Evolutionary conservation across 352 stramenopile species (phyloP).

Genomic region (Phytophthora kernoviae): DNA sequence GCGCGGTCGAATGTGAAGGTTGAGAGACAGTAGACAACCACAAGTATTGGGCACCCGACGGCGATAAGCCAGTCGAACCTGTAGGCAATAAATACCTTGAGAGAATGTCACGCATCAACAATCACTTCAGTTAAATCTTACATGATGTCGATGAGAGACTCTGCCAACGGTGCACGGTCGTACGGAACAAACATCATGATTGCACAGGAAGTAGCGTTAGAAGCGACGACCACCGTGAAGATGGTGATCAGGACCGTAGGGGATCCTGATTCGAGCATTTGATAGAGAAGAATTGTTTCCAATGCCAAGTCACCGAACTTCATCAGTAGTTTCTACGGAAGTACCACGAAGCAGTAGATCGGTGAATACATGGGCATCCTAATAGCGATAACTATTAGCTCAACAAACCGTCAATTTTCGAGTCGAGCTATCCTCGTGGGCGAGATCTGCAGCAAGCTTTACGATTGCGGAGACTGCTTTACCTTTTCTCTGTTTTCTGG

Average conservation of each 20-base stretch:
- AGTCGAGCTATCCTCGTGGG: not conserved
- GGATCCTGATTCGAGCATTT: conserved; percentile 6
- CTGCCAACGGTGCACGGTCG: conserved; percentile 8
- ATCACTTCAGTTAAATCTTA: conserved; percentile 7
- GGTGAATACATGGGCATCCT: not conserved
- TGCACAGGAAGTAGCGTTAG: conserved; percentile 17
- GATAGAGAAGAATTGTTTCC: conserved; percentile 1
- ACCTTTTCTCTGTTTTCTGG: not conserved
- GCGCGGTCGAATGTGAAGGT: conserved; percentile 31
- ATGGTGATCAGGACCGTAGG: conserved; percentile 9
- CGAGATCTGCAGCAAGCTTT: not conserved
- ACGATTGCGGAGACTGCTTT: not conserved
- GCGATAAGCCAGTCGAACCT: conserved; percentile 37
- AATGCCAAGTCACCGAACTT: conserved; percentile 8
- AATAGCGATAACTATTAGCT: not conserved
- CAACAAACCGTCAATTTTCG: conserved; percentile 1
- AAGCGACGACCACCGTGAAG: conserved; percentile 22
- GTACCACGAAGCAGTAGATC: not conserved
- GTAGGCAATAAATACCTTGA: not conserved
- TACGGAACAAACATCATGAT: conserved; percentile 23
- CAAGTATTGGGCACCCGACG: conserved; percentile 27
- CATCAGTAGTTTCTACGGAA: conserved; percentile 9
- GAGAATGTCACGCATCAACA: not conserved
- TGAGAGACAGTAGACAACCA: conserved; percentile 22
- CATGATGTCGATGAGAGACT: conserved; percentile 37